Percentiles rank a stretch among this genome's conserved stretches.
These are phyloP conservation scores for Termitomyces sp. DNA, from an alignment of 1,284 basidiomycete species.

Conservation along the genomic window DNA sequence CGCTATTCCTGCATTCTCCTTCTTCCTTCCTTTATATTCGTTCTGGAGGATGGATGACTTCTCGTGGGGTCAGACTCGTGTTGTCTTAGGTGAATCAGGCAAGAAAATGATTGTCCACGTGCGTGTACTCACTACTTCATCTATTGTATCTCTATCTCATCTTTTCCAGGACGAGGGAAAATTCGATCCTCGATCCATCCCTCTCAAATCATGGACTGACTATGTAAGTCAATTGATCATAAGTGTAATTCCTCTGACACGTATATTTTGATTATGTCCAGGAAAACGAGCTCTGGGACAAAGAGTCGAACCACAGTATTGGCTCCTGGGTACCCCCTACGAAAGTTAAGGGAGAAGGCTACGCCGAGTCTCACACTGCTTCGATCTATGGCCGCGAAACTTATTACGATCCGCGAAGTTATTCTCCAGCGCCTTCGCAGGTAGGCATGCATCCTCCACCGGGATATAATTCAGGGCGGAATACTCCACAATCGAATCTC, in stretches of 20 bases:
- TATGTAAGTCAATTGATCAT: constrained; percentile 52
- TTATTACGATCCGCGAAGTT: constrained; percentile 65
- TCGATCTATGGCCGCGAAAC: constrained; percentile 82
- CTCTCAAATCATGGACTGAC: constrained; percentile 94
- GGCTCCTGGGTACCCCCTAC: constrained; percentile 78
- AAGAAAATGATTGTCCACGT: constrained; percentile 95
- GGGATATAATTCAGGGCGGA: constrained; percentile 74
- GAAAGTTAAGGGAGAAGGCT: constrained; percentile 64
- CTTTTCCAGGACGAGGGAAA: constrained; percentile 84
- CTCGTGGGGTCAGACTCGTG: constrained; percentile 94
- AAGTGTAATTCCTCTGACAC: constrained; percentile 2
- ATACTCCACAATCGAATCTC: constrained; percentile 55
- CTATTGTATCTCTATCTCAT: constrained; percentile 13
- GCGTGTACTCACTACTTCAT: constrained; percentile 27
- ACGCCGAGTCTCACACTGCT: constrained; percentile 66
- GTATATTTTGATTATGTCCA: constrained; percentile 21
- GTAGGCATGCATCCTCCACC: constrained; percentile 51
- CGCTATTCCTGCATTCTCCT: constrained; percentile 88
- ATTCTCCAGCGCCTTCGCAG: constrained; percentile 69
- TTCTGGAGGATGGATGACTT: constrained; percentile 99
- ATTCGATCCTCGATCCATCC: constrained; percentile 89
- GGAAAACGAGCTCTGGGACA: constrained; percentile 97
- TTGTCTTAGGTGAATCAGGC: constrained; percentile 91
- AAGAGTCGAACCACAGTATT: constrained; percentile 89
- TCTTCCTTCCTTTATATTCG: constrained; percentile 92